Conservation (phyloP, 371 early-diverging fungal genomes). For the Neoconidiobolus thromboides region DNA sequence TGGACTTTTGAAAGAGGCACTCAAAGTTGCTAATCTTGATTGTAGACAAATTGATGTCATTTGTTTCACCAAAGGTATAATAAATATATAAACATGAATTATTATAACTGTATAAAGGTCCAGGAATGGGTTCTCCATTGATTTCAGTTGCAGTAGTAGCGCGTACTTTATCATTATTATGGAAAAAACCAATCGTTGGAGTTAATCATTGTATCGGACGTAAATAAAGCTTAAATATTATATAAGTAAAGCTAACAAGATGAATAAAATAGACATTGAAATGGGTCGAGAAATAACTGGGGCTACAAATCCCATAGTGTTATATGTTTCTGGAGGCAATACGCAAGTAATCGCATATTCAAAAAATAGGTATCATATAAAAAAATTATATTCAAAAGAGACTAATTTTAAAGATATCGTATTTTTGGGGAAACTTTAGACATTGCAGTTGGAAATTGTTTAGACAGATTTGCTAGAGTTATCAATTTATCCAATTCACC, state of each 20-base stretch:
- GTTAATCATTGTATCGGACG: conserved; percentile 99
- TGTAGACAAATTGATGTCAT: conserved; percentile 76
- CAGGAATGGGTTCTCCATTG: conserved; percentile 98
- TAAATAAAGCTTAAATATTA: conserved; percentile 15
- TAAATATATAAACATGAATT: background rate
- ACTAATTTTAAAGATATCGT: conserved; percentile 35
- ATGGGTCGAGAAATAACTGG: conserved; percentile 98
- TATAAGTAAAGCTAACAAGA: background rate
- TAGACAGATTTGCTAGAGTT: conserved; percentile 95
- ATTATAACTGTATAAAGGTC: conserved; percentile 32
- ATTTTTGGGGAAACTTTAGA: conserved; percentile 99
- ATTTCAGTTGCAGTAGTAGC: conserved; percentile 87
- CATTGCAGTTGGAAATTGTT: conserved; percentile 98
- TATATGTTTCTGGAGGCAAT: conserved; percentile 99
- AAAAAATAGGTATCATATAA: conserved; percentile 35
- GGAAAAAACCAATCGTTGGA: conserved; percentile 88
- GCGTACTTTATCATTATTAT: conserved; percentile 78
- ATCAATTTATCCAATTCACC: conserved; percentile 93
- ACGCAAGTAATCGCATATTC: conserved; percentile 99
- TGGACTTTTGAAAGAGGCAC: conserved; percentile 53
- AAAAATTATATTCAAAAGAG: background rate
- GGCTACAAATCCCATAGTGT: conserved; percentile 90
- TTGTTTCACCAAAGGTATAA: conserved; percentile 84
- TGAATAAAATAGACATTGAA: conserved; percentile 65
- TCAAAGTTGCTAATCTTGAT: conserved; percentile 55